Base-by-base conservation (phyloP, 1,284 basidiomycete genomes). In the Rhodotorula sp. region DNA sequence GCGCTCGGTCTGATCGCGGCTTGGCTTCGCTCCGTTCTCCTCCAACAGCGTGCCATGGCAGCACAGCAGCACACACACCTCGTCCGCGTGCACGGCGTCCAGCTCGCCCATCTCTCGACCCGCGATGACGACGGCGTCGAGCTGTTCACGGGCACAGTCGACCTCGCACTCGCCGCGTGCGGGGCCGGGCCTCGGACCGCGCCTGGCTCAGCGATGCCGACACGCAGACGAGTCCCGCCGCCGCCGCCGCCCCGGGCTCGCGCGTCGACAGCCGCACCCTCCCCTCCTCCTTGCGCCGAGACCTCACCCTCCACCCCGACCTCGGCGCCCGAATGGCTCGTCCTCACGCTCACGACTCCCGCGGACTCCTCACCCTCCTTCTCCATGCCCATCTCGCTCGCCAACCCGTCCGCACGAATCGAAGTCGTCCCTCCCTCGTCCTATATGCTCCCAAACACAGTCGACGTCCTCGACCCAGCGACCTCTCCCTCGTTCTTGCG, bases 401-500 rank as follows among this genome's bases (percentile, higher is more conserved):
- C 28, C 10, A 22, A 62, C 46, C 11, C 44, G n/a, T n/a, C 61
- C 4, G 24, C 24, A 4, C 40, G 34, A 20, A 62, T 68, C 51
- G 34, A 65, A 46, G 56, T 58, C 40, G 8, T 30, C n/a, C 60
- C 63, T 5, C 63, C 62, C 2, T 20, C 67, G 13, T 54, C 60
- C 10, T 73, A 68, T 56, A 24, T 68, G 55, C n/a, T 73, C 22
- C 69, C 72, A 6, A 68, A 71, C 62, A 31, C 31, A 16, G 59
- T 44, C 18, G 50, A 47, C 20, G 64, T 60, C 20, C 53, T 59
- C 26, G 15, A 28, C 55, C 16, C 40, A 44, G 13, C 16, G 13
- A 15, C 40, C 3, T 44, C 40, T 54, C 47, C 13, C 28, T 20
- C 34, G 46, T 9, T 24, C 16, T 20, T 9, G 7, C 37, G 37